These are phyloP conservation scores for Astragalus membranaceus DNA, from an alignment of 306 rosid genomes.

Conservation along the genomic window DNA sequence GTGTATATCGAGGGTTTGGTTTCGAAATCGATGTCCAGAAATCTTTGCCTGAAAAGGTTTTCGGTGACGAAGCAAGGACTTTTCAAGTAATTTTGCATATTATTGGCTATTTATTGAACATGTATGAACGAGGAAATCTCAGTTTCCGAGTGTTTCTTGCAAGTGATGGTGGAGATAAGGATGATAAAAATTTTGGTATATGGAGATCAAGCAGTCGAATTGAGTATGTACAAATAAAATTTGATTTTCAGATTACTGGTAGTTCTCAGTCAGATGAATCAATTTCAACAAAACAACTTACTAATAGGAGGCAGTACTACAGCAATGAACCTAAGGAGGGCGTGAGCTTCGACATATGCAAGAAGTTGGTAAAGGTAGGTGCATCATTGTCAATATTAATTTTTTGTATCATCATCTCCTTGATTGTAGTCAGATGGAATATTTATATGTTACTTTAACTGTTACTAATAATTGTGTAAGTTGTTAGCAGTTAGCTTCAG, in stretches of 20 bases:
- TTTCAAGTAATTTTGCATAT: conserved; percentile 76
- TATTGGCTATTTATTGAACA: conserved; percentile 51
- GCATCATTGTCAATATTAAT: neutral
- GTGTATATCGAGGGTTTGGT: conserved; percentile 51
- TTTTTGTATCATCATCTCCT: neutral
- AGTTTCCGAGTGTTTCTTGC: conserved; percentile 36
- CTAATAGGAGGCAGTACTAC: conserved; percentile 28
- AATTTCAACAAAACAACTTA: conserved; percentile 21
- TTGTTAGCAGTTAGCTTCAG: neutral
- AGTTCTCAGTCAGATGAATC: conserved; percentile 34
- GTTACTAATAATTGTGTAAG: neutral
- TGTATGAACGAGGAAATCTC: conserved; percentile 35
- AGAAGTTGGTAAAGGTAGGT: conserved; percentile 58
- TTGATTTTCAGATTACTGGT: conserved; percentile 49
- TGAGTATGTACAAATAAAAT: conserved; percentile 40
- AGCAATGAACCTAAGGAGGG: conserved; percentile 43
- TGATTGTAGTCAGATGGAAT: neutral
- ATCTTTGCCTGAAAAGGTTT: conserved; percentile 56
- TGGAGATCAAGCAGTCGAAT: conserved; percentile 44
- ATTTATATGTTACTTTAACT: neutral
- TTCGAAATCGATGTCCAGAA: conserved; percentile 54
- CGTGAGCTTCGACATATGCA: conserved; percentile 64
- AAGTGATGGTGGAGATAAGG: conserved; percentile 33
- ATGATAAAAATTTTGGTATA: conserved; percentile 29
- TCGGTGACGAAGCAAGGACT: conserved; percentile 69